Evolutionary conservation across 352 stramenopile genomes (phyloP), one percentile per base, ranked within the genome.

Genomic region (Phytophthora fragariaefolia): DNA sequence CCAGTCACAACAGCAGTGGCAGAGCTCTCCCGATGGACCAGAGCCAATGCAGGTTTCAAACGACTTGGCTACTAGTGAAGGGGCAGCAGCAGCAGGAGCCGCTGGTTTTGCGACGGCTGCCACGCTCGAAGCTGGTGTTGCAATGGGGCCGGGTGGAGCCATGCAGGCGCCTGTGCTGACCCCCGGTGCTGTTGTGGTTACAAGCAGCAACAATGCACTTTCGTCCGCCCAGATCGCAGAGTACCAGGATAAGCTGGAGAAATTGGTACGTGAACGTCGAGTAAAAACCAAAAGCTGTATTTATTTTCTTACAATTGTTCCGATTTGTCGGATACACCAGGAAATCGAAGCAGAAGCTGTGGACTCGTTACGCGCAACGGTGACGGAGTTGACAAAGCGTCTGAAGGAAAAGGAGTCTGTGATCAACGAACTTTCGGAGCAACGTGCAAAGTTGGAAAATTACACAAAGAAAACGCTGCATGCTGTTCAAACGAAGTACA

Each of bases 381-480:
- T 95, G 27, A 71, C 77, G 0, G 82, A 93, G 47, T 70, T 96
- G 54, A 96, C 88, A 8, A 92, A 92, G 55, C 76, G 86, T 30
- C 66, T 96, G n/a, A 96, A 96, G 58, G 88, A 94, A 52, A 96
- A 96, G 52, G 88, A 96, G 45, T 93, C 88, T 15, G 62, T 90
- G 42, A 96, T 96, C 77, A 96, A 96, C 61, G 87, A 95, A 60
- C 74, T 96, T 17, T 85, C 85, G 3, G 85, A 95, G 70, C 85
- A 96, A 71, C 82, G 86, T 30, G 74, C 87, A 10, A 96, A 96
- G 70, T 79, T 96, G 27, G 89, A 96, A 66, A 96, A 91, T 42
- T 96, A 96, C 79, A 96, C 89, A 6, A 93, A 93, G 73, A 96
- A 96, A 70, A 96, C 89, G 26, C 80, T 96, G 36, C 85, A 96